Evolutionary conservation across 495 filamentous ascomycete genomes (phyloP).

Genomic region (Penicillium maclennaniae): DNA sequence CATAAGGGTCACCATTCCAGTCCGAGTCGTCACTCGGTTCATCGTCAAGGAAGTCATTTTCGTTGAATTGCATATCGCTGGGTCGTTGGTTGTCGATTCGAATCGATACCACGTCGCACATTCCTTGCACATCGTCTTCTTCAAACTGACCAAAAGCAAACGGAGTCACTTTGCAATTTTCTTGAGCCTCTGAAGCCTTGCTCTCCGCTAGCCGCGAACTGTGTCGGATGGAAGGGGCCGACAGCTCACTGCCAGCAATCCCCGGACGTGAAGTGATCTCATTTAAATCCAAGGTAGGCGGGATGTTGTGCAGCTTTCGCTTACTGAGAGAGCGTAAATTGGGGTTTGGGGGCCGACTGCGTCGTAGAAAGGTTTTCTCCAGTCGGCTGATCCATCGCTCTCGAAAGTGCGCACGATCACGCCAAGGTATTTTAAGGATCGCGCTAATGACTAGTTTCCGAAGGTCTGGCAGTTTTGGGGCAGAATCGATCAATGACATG

Average conservation of each 20-base stretch:
- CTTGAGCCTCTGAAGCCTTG: constrained; percentile 21
- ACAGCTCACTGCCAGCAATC: constrained; percentile 12
- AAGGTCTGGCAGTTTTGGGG: constrained; percentile 57
- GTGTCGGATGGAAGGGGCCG: constrained; percentile 35
- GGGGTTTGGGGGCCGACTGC: constrained; percentile 47
- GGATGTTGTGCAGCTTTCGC: background rate
- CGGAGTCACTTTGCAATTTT: background rate
- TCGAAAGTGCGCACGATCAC: constrained; percentile 68
- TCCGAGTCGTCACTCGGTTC: constrained; percentile 72
- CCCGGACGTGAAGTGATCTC: constrained; percentile 6
- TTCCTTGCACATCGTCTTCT: constrained; percentile 54
- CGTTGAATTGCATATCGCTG: constrained; percentile 65
- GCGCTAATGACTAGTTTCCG: constrained; percentile 65
- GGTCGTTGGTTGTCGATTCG: constrained; percentile 80
- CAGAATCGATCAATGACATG: constrained; percentile 65
- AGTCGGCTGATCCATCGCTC: constrained; percentile 67
- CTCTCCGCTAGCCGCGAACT: constrained; percentile 38
- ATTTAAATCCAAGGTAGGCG: background rate
- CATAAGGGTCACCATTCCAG: constrained; percentile 56
- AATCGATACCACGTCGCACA: constrained; percentile 77
- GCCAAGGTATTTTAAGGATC: constrained; percentile 72
- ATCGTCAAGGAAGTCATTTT: constrained; percentile 75
- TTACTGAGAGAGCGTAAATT: constrained; percentile 23
- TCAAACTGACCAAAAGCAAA: background rate
- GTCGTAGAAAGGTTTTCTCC: constrained; percentile 60